Percentiles rank a stretch among this genome's conserved stretches.
phyloP scores from a whole-genome alignment of 768 basidiomycete species.

The Boletus sp. region DNA sequence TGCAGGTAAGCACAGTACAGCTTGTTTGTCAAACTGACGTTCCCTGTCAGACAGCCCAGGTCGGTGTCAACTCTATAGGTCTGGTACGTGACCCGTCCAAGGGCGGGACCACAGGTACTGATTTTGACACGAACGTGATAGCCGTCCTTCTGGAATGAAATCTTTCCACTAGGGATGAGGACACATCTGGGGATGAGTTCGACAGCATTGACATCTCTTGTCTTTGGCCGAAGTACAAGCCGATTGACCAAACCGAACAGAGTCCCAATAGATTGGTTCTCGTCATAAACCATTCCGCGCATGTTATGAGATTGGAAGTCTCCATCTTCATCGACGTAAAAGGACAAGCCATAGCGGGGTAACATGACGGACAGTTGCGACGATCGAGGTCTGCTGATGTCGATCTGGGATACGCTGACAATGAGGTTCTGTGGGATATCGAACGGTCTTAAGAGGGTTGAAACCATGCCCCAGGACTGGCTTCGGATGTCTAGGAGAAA shows the following conservation, averaged over 20 bases:
- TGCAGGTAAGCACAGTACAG: not conserved
- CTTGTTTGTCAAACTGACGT: not conserved
- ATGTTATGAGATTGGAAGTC: not conserved
- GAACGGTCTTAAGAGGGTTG: slow-evolving; percentile 9
- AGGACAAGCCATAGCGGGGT: slow-evolving; percentile 20
- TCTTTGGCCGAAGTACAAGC: not conserved
- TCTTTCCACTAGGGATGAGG: not conserved
- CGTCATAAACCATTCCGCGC: not conserved
- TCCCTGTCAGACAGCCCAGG: not conserved
- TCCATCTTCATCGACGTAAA: not conserved
- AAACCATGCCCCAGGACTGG: slow-evolving; percentile 22
- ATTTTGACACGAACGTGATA: not conserved
- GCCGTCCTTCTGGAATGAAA: not conserved
- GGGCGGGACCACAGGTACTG: not conserved
- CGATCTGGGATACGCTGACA: slow-evolving; percentile 2
- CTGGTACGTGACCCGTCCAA: not conserved
- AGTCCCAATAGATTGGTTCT: not conserved
- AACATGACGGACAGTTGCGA: slow-evolving; percentile 29
- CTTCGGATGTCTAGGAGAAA: slow-evolving; percentile 26
- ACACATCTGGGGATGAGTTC: not conserved
- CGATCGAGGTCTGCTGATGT: not conserved
- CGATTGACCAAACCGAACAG: not conserved
- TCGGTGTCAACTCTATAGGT: not conserved
- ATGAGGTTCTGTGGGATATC: slow-evolving; percentile 12
- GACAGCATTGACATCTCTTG: not conserved